Percentiles rank a stretch among this genome's conserved stretches.
These are phyloP conservation scores for Oropetium thomaeum DNA, from an alignment of 176 grass and related monocot genomes.

Conservation along the genomic window DNA sequence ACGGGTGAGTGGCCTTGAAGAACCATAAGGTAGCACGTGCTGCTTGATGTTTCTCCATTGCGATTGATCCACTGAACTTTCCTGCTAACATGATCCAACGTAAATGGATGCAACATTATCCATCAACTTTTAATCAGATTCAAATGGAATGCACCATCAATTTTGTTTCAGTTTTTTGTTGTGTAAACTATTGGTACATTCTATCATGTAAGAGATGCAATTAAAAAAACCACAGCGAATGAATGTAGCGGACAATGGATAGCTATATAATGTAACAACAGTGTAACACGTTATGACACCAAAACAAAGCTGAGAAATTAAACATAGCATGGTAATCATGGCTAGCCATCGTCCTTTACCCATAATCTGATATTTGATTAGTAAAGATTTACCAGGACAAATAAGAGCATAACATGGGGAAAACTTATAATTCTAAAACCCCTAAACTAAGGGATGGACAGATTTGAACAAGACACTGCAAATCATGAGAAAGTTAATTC, in stretches of 20 bases:
- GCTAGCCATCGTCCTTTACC: not conserved
- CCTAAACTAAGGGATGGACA: not conserved
- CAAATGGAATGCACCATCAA: not conserved
- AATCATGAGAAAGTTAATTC: not conserved
- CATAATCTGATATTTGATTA: not conserved
- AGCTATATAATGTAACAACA: not conserved
- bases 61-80: conserved; percentile 48
- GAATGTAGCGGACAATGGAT: not conserved
- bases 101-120: not conserved
- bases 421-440: not conserved
- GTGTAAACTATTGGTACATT: not conserved
- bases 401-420: not conserved
- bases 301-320: not conserved
- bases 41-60: conserved; percentile 91
- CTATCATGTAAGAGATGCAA: not conserved
- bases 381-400: not conserved
- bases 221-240: not conserved
- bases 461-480: not conserved
- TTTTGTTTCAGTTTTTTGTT: not conserved
- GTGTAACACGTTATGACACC: not conserved
- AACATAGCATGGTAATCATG: not conserved
- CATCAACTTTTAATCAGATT: not conserved
- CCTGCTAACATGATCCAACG: conserved; percentile 44
- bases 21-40: conserved; percentile 74
- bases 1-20: conserved; percentile 67